Evolutionary conservation across 371 early-diverging fungal genomes (phyloP), one percentile per base, ranked within the genome.

Genomic region (Caulochytrium protostelioides): DNA sequence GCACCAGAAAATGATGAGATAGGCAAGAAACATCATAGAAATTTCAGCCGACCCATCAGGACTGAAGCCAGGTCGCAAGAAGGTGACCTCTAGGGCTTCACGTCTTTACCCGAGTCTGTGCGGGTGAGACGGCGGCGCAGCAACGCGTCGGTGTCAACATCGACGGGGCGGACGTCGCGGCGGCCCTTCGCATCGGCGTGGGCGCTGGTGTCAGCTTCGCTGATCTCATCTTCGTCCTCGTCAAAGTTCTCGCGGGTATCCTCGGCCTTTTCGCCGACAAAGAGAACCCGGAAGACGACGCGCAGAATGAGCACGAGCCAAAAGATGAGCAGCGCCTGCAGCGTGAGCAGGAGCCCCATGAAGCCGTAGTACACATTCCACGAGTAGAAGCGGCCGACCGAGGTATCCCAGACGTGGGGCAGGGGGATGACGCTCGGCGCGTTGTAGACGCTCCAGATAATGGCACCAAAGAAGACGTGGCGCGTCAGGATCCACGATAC

Each of bases 401-500:
- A 61, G 2, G 77, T 75, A 28, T 70, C 68, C 77, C 77, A 79
- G n/a, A 41, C 41, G 9, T 36, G 37, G 9, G 24, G 26, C 54
- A 52, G 47, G 24, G 52, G 49, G 22, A 65, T 33, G 38, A 68
- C 32, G 38, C 43, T 15, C 26, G 39, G 6, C 63, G 68, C 46
- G 6, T 70, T 49, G 37, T 45, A 62, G 5, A 59, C 48, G 17
- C 70, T 60, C 55, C 62, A 65, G 30, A 67, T 53, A 29, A 77
- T 58, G 36, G 55, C 34, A 1, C 57, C 51, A 34, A 60, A 79
- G 43, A 74, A 46, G 14, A 50, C 52, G 41, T 83, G 84, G 22
- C 83, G 64, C 1, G 82, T 74, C 14, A 65, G 36, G 25, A 83
- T 42, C 86, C 86, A 85, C 14, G 72, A 62, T 1, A 77, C 26